Base-by-base conservation (phyloP, 2,329 filamentous ascomycete species). In the Biscogniauxia mediterranea region DNA sequence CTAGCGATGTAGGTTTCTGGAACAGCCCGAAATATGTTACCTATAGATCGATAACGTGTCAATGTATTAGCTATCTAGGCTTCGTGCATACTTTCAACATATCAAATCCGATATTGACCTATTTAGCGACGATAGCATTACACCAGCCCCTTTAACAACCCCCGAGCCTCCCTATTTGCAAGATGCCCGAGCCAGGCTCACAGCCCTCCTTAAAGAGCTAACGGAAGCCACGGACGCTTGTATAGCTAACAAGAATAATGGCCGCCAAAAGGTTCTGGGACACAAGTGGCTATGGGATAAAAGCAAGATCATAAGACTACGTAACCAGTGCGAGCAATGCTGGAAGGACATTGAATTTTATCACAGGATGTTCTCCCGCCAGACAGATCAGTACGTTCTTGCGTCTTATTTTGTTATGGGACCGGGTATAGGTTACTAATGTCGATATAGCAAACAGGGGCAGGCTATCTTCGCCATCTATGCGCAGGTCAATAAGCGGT, bases 1-100 rank as follows among this genome's bases (percentile, higher is more conserved):
- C 57, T 38, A 32, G 51, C 19, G 64, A 68, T 60, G 66, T 65
- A 60, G 11, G 17, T 50, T 28, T 15, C 3, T 52, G 9, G 20
- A 28, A 21, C 6, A 13, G 9, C 13, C 7, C 7, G 13, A 11
- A 9, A 15, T 38, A 15, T 11, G 7, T 11, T 9, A n/a, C n/a
- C n/a, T n/a, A 9, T 15, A 38, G 3, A 9, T 15, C 8, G 7
- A 3, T 56, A 49, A 49, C 50, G 19, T 50, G n/a, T 6, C 3
- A 28, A 9, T 7, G 21, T 9, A 4, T 23, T 20, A 66, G 64
- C 21, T 66, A 5, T 46, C 60, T n/a, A 19, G 26, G 21, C 52
- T 66, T 3, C 26, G 54, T 56, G 20, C 21, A 5, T 25, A 57
- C 21, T 62, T 61, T 23, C 32, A 62, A 26, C 46, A 58, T 20